Evolutionary conservation across 495 filamentous ascomycete species (phyloP).

Genomic region (Platismatia glauca): DNA sequence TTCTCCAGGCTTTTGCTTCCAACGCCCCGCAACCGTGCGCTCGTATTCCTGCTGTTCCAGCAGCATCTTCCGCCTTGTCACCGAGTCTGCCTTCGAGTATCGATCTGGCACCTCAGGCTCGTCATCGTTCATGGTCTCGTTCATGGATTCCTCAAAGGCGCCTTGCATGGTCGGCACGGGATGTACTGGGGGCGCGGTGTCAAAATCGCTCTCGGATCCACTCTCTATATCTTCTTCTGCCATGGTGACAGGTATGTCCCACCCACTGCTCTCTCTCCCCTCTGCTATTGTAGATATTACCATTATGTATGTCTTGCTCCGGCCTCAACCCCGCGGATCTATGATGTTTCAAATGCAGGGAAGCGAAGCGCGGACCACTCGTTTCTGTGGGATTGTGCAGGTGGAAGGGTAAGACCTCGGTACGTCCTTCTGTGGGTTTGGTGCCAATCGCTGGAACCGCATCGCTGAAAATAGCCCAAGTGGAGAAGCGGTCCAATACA

Average conservation of each 20-base stretch:
- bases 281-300: slow-evolving; percentile 21
- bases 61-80: slow-evolving; percentile 56
- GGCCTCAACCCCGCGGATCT: slow-evolving; percentile 2
- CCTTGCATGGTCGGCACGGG: slow-evolving; percentile 81
- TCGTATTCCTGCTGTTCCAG: slow-evolving; percentile 57
- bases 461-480: slow-evolving; percentile 9
- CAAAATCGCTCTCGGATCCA: slow-evolving; percentile 23
- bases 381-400: slow-evolving; percentile 2
- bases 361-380: slow-evolving; percentile 13
- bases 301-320: slow-evolving; percentile 20
- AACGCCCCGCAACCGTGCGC: slow-evolving; percentile 57
- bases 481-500: slow-evolving; percentile 20
- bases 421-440: background rate
- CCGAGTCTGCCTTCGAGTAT: slow-evolving; percentile 52
- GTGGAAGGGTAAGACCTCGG: background rate
- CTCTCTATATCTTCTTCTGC: slow-evolving; percentile 25
- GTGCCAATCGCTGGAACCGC: slow-evolving; percentile 4
- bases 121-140: slow-evolving; percentile 51
- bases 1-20: slow-evolving; percentile 59
- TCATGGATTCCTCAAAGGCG: slow-evolving; percentile 87
- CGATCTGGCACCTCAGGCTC: slow-evolving; percentile 35
- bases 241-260: slow-evolving; percentile 24
- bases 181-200: slow-evolving; percentile 49
- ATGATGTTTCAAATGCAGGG: slow-evolving; percentile 13
- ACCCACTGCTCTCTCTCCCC: slow-evolving; percentile 21